Base-by-base conservation (phyloP, 345 rosid species). In the Nephelium lappaceum region DNA sequence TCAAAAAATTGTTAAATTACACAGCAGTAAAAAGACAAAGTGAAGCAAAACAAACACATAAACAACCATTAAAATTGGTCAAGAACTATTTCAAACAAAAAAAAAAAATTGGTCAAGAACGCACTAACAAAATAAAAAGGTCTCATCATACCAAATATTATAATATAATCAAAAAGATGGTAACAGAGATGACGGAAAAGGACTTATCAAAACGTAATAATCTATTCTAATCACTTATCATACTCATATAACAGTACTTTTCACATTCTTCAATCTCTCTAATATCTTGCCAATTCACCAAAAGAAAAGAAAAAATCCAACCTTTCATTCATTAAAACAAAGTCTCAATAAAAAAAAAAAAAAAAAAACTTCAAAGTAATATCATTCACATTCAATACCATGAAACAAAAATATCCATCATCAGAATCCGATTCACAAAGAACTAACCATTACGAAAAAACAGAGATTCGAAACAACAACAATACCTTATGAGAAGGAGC, bases 401-500 rank as follows among this genome's bases (percentile, higher is more conserved):
- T 45, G 16, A 69, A 69, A 6, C 14, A 39, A 72, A 25, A 76
- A 65, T 57, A 65, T 67, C 64, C 70, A 73, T 16, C 39, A 51
- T 27, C 68, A 58, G 4, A 73, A 73, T 64, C 25, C 31, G 5
- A 65, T 47, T 67, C 15, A 0, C 31, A 42, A 62, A 61, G 1
- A 7, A 25, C 27, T 5, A 25, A 43, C 4, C 62, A 74, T 45
- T 53, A 27, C 58, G 61, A 67, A 47, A 45, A 69, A 2, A 49
- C 43, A 69, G 7, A 6, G 36, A 66, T 25, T 10, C 14, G 36
- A 71, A 68, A 31, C 36, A 63, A 21, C 19, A 41, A 74, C 11
- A 23, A 47, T 49, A 92, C 95, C 97, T 87, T 81, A 4, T 93
- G 67, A 11, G 90, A 75, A 76, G 94, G 92, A 45, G 89, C 78